Percentiles rank a stretch among this genome's conserved stretches.
phyloP scores from a whole-genome alignment of 225 moss, liverwort and hornwort species.

The Sphagnum tenellum region DNA sequence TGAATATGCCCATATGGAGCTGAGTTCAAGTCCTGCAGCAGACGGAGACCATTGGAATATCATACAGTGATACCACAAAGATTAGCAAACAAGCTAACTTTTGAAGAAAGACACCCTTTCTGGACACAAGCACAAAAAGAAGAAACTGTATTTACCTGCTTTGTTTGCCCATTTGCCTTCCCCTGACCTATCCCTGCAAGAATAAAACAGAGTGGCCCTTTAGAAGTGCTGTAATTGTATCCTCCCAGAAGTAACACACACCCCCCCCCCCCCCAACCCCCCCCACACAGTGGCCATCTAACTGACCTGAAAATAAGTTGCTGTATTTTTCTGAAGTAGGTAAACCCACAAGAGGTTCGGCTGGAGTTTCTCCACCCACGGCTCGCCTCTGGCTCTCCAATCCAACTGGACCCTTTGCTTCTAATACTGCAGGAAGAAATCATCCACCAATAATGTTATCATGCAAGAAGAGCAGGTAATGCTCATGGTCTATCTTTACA shows the following conservation, averaged over 20 bases:
- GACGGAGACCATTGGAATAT: neutral
- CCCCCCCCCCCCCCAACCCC: neutral
- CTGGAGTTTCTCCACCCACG: conserved; percentile 3
- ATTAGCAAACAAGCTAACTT: too few species aligned
- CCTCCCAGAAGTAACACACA: neutral
- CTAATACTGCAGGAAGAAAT: conserved; percentile 10
- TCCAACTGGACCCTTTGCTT: conserved; percentile 17
- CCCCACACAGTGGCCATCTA: neutral
- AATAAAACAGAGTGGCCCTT: neutral
- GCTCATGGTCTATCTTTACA: too few species aligned
- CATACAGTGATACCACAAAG: too few species aligned
- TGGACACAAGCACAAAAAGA: neutral
- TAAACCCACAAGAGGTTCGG: neutral
- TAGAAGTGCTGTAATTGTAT: too few species aligned
- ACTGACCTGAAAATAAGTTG: neutral
- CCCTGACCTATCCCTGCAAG: neutral
- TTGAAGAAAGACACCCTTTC: neutral
- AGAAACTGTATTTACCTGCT: neutral
- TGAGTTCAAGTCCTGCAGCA: conserved; percentile 2
- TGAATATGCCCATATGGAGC: too few species aligned
- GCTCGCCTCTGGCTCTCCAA: conserved; percentile 21
- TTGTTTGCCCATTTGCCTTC: neutral
- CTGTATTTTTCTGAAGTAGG: neutral
- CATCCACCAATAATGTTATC: too few species aligned
- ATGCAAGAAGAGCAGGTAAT: too few species aligned